Base-by-base conservation (phyloP, 345 rosid genomes). In the Combretum micranthum region DNA sequence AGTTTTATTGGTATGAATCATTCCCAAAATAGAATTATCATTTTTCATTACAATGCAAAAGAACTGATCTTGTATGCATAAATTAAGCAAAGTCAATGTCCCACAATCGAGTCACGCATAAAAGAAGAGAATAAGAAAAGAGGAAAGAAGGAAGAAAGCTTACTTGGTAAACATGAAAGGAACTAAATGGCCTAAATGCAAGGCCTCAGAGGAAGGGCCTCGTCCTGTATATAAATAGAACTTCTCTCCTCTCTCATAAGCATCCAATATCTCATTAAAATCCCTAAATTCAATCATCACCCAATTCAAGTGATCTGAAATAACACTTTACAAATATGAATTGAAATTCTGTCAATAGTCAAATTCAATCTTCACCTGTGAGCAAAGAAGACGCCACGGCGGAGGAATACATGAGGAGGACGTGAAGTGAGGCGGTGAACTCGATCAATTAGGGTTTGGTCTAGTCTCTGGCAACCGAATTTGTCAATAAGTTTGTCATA, bases 111-210 rank as follows among this genome's bases (percentile, higher is more conserved):
- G n/a, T n/a, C n/a, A n/a, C n/a, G n/a, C n/a, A n/a, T n/a, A n/a
- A n/a, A n/a, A n/a, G n/a, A n/a, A n/a, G n/a, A n/a, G 3, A 11
- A n/a, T 12, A 44, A 6, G 23, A 11, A 17, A 23, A n/a, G n/a
- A n/a, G n/a, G n/a, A 15, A 3, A 39, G 32, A 20, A 46, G n/a
- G 50, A 18, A 26, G 44, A 26, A 19, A 32, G n/a, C n/a, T 77
- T 25, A 88, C 97, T 87, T 89, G 54, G 99, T 89, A 62, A 89
- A 93, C 99, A 93, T 87, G 66, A 89, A 93, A 18, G 99, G 99
- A 63, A 93, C 59, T 70, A 93, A 81, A 70, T 93, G 96, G 11
- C 99, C 97, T 50, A 93, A 65, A 69, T 93, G 97, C 72, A 88
- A 55, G 59, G 98, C 87, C 72, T 85, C 94, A 17, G 99, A 93